Percentiles rank a stretch among this genome's conserved stretches.
These are phyloP conservation scores for Mycena filopes DNA, from an alignment of 768 basidiomycete genomes.

Conservation along the genomic window DNA sequence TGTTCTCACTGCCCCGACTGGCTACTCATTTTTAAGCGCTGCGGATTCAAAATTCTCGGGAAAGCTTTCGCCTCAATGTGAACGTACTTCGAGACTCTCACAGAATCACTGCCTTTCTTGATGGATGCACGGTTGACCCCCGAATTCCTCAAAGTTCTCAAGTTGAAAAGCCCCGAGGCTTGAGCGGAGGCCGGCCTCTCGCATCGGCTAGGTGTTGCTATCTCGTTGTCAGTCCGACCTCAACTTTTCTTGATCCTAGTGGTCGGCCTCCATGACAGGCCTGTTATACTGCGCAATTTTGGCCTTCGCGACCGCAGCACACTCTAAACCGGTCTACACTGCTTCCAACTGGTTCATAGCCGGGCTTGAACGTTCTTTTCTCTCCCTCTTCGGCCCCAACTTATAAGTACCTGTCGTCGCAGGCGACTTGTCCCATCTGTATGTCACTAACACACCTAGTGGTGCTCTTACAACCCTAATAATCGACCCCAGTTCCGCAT, in stretches of 20 bases:
- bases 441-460: neutral
- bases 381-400: neutral
- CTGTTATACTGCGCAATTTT: neutral
- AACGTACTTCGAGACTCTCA: too few species aligned
- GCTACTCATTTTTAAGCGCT: too few species aligned
- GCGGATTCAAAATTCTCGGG: too few species aligned
- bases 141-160: too few species aligned
- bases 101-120: too few species aligned
- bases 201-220: constrained; percentile 16
- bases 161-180: neutral
- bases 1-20: too few species aligned
- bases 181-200: neutral
- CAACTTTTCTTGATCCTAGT: constrained; percentile 1
- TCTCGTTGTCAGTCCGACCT: neutral
- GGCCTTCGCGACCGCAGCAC: constrained; percentile 10
- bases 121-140: too few species aligned
- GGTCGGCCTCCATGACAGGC: neutral
- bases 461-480: neutral
- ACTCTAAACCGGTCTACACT: neutral
- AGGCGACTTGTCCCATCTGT: constrained; percentile 22
- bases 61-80: too few species aligned
- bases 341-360: constrained; percentile 15
- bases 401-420: constrained; percentile 17
- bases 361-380: neutral
- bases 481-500: constrained; percentile 1